Evolutionary conservation across 257 asterid genomes (phyloP).

Genomic region (Forsythia suspensa): DNA sequence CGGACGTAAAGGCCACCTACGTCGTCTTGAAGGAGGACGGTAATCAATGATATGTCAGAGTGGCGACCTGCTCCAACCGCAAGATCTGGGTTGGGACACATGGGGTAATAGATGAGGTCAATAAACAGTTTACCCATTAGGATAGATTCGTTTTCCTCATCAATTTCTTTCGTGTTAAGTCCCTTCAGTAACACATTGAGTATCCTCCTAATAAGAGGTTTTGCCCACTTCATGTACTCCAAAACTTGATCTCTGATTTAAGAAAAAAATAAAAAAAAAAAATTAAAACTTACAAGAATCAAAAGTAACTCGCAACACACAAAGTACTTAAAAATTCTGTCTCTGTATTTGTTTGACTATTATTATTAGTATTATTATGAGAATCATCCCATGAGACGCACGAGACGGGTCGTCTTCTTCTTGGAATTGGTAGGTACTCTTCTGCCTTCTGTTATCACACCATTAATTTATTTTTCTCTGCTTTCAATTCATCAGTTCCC

Average conservation of each 20-base stretch:
- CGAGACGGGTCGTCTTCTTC: too few species aligned
- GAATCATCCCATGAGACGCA: too few species aligned
- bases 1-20: constrained; percentile 57
- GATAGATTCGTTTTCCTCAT: constrained; percentile 33
- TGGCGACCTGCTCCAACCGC: constrained; percentile 53
- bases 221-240: constrained; percentile 44
- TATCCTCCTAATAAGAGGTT: constrained; percentile 41
- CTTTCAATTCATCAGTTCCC: too few species aligned
- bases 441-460: too few species aligned
- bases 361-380: too few species aligned
- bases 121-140: constrained; percentile 37
- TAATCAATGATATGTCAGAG: constrained; percentile 52
- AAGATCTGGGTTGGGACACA: constrained; percentile 48
- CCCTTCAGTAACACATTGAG: constrained; percentile 39
- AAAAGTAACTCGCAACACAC: too few species aligned
- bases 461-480: too few species aligned
- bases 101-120: constrained; percentile 46
- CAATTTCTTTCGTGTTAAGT: constrained; percentile 36
- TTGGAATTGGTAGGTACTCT: too few species aligned
- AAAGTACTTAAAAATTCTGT: too few species aligned
- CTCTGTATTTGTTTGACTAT: too few species aligned
- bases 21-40: constrained; percentile 57
- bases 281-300: too few species aligned
- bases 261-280: too few species aligned
- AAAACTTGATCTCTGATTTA: constrained; percentile 38